These are phyloP conservation scores for Mercurialis annua DNA, from an alignment of 345 rosid genomes.

Conservation along the genomic window DNA sequence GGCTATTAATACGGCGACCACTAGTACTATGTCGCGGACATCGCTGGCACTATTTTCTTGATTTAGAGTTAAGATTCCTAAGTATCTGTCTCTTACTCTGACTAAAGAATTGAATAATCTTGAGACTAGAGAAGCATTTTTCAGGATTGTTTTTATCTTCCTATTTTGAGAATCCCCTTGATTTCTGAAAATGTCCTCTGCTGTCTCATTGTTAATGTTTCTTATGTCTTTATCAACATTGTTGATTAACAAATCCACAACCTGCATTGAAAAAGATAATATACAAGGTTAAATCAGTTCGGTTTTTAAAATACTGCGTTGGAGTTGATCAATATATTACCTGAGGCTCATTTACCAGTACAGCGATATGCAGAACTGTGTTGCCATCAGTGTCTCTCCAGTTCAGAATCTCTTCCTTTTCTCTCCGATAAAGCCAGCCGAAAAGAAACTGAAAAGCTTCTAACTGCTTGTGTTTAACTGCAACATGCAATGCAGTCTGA, in stretches of 20 bases:
- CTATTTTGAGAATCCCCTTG: background rate
- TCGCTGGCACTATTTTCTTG: background rate
- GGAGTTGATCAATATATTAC: background rate
- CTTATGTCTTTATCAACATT: background rate
- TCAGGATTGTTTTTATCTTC: background rate
- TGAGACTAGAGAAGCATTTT: background rate
- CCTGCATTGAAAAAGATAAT: background rate
- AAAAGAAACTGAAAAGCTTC: slow-evolving; percentile 5
- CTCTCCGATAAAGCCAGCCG: background rate
- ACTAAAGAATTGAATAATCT: background rate
- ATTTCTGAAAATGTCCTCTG: background rate
- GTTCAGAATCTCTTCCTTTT: background rate
- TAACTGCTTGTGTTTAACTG: background rate
- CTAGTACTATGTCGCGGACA: background rate
- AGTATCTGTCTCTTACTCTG: background rate
- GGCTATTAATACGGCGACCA: slow-evolving; percentile 1
- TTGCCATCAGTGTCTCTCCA: slow-evolving; percentile 14
- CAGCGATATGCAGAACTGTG: slow-evolving; percentile 16
- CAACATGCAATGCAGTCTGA: slow-evolving; percentile 26
- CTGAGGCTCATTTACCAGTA: background rate
- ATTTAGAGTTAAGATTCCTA: background rate
- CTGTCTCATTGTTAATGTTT: background rate
- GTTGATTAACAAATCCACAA: slow-evolving; percentile 4
- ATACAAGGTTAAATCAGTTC: background rate
- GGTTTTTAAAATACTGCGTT: background rate